These are phyloP conservation scores for Leptodermis oblonga DNA, from an alignment of 257 asterid genomes.

Conservation along the genomic window DNA sequence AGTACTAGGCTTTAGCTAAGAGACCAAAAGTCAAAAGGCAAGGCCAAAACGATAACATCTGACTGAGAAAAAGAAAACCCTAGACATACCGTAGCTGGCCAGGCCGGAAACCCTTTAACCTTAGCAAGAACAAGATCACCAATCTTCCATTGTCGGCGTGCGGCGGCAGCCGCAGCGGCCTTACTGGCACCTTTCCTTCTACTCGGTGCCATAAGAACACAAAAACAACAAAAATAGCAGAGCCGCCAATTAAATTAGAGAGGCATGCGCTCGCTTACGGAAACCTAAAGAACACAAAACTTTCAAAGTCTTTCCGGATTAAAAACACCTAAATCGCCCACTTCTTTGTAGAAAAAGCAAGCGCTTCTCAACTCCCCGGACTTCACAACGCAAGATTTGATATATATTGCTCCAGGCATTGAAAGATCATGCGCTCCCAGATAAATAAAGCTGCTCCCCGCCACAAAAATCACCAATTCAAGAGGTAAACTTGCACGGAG, in stretches of 20 bases:
- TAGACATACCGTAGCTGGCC: constrained; percentile 80
- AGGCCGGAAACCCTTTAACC: constrained; percentile 88
- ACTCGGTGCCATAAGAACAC: constrained; percentile 67
- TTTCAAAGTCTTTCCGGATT: constrained; percentile 8
- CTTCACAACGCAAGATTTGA: constrained; percentile 13
- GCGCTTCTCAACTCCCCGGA: constrained; percentile 19
- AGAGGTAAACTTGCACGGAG: constrained; percentile 27
- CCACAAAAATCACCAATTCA: constrained; percentile 10
- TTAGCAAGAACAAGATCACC: constrained; percentile 97
- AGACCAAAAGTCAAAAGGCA: not conserved
- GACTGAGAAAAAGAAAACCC: not conserved
- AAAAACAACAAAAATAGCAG: constrained; percentile 14
- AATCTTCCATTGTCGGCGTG: constrained; percentile 66
- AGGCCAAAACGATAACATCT: not conserved
- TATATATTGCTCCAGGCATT: constrained; percentile 38
- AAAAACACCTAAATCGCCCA: constrained; percentile 29
- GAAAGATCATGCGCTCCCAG: constrained; percentile 27
- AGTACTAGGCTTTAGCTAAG: not conserved
- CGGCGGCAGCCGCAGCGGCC: constrained; percentile 66
- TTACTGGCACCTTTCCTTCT: constrained; percentile 70
- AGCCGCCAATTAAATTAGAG: constrained; percentile 18
- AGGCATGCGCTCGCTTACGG: constrained; percentile 16
- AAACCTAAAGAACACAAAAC: constrained; percentile 8
- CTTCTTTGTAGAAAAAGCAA: constrained; percentile 23
- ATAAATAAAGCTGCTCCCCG: not conserved